Evolutionary conservation across 176 grass and related monocot genomes (phyloP), one percentile per base, ranked within the genome.

Genomic region (Oryza glaberrima): DNA sequence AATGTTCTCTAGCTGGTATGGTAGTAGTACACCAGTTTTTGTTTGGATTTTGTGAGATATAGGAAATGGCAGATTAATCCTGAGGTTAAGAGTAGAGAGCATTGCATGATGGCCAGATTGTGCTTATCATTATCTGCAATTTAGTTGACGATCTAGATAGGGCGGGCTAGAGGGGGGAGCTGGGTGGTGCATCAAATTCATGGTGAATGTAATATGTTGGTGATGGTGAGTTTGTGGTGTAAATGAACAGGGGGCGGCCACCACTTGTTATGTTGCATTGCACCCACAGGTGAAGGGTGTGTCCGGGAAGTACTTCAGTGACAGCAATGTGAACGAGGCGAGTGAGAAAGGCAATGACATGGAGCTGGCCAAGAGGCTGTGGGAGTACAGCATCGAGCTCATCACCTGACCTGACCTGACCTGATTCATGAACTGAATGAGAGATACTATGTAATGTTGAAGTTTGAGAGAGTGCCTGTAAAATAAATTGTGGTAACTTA

Each of bases 371-470:
- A 94, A 90, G 85, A 98, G 73, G 76, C 88, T 95, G 1, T 98
- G 93, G 96, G 93, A 98, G 19, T 98, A 89, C 67, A 94, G 81
- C 75, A 12, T 98, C 8, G 84, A 94, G 77, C 82, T 98, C 73
- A 75, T 79, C 26, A 44, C 43, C 43, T 58, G 16, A 32, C 30
- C 30, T 58, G 16, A 30, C 30, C 30, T 30, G 30, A 30, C 30
- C 30, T 0, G 30, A 32, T 32, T 32, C 30, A 32, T 32, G 2
- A 56, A 19, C 5, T 56, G 16, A 56, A 19, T 7, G 51, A 56
- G 16, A 56, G 51, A 54, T 6, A 26, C 26, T 26, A 32, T 32
- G 30, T 32, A 32, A 32, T 2, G 51, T 9, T 48, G 10, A 46
- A 1, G 41, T 43, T 43, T 46, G 2, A 3, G 44, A 46, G 10